Evolutionary conservation across 768 basidiomycete species (phyloP).

Genomic region (Psilocybe tampanensis): DNA sequence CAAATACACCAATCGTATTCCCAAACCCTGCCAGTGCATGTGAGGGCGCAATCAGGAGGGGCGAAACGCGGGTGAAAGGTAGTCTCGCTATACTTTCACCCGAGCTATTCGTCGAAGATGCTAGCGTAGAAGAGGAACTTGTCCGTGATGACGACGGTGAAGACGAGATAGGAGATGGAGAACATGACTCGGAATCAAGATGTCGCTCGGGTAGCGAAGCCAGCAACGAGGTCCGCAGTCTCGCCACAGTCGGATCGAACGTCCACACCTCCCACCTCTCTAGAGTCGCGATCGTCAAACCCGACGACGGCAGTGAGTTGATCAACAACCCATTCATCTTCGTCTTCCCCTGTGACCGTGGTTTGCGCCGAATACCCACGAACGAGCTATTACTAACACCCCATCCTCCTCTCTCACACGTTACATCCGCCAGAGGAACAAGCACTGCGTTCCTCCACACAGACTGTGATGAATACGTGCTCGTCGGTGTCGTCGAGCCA

Average conservation of each 20-base stretch:
- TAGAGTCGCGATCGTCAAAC: constrained; percentile 63
- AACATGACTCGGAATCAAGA: constrained; percentile 6
- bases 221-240: constrained; percentile 53
- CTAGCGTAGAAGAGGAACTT: constrained; percentile 22
- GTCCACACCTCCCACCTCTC: constrained; percentile 87
- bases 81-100: constrained; percentile 51
- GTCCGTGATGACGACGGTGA: constrained; percentile 27
- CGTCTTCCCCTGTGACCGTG: constrained; percentile 44
- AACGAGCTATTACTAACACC: constrained; percentile 57
- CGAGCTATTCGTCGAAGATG: constrained; percentile 19
- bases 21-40: constrained; percentile 74
- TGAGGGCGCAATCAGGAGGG: constrained; percentile 51
- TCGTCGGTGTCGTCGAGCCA: constrained; percentile 39
- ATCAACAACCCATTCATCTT: constrained; percentile 7
- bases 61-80: constrained; percentile 80
- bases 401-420: constrained; percentile 81
- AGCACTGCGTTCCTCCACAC: constrained; percentile 65
- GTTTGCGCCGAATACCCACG: constrained; percentile 71
- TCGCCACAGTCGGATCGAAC: constrained; percentile 58
- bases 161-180: constrained; percentile 18
- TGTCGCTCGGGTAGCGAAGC: constrained; percentile 40
- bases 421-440: constrained; percentile 53
- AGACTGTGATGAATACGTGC: constrained; percentile 32
- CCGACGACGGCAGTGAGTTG: constrained; percentile 28
- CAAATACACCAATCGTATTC: constrained; percentile 71